phyloP scores from a whole-genome alignment of 805 yeast species.

The Candida tallmaniae region DNA sequence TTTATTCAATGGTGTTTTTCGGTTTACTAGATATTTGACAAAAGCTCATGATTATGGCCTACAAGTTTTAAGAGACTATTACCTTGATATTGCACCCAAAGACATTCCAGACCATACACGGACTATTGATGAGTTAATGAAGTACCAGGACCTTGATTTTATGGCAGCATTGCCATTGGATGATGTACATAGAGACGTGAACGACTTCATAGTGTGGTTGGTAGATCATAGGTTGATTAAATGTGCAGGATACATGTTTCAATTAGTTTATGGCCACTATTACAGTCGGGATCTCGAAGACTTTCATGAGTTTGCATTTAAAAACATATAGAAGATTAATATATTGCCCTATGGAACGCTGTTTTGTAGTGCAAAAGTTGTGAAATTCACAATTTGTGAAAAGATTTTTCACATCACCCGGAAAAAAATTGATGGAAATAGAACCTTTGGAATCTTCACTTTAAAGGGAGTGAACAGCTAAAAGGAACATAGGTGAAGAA shows the following conservation, averaged over 20 bases:
- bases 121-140: slow-evolving; percentile 2
- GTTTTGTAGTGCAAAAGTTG: no score
- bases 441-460: no score
- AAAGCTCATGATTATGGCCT: not conserved
- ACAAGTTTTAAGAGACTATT: slow-evolving; percentile 1
- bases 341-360: no score
- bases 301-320: not conserved
- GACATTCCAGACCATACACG: slow-evolving; percentile 1
- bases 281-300: slow-evolving; percentile 4
- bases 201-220: slow-evolving; percentile 11
- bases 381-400: no score
- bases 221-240: slow-evolving; percentile 1
- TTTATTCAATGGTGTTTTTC: slow-evolving; percentile 20
- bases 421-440: no score
- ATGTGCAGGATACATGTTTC: slow-evolving; percentile 2
- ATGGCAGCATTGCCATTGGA: slow-evolving; percentile 7
- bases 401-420: no score
- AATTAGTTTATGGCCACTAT: slow-evolving; percentile 9
- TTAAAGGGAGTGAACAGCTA: no score
- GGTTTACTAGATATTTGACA: slow-evolving; percentile 1
- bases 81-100: slow-evolving; percentile 1
- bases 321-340: no score
- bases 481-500: no score
- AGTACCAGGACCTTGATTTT: slow-evolving; percentile 6
- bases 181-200: slow-evolving; percentile 5